Percentiles rank a stretch among this genome's conserved stretches.
Evolutionary conservation across 345 rosid species (phyloP).

Genomic region (Salix udensis): DNA sequence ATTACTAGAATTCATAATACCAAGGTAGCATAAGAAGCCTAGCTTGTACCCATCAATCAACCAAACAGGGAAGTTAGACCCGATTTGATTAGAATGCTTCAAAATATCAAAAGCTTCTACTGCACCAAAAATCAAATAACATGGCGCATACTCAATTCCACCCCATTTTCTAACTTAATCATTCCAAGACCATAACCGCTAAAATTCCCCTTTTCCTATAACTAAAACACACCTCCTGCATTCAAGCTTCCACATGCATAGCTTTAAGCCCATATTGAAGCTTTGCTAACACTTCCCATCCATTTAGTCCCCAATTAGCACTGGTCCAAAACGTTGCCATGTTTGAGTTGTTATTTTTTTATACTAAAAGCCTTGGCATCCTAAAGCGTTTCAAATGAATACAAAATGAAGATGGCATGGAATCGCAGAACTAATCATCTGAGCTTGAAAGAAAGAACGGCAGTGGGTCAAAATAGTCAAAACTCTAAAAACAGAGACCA

Average conservation of each 20-base stretch:
- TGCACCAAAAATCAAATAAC: background rate
- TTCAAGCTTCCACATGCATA: background rate
- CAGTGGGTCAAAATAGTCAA: no score
- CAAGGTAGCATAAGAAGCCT: background rate
- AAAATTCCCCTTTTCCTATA: background rate
- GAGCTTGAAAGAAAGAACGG: no score
- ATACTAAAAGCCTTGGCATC: no score
- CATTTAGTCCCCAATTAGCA: background rate
- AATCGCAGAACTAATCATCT: no score
- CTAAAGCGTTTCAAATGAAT: no score
- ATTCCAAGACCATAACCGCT: background rate
- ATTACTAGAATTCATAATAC: background rate
- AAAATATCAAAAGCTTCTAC: slow-evolving; percentile 10
- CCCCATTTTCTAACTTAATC: background rate
- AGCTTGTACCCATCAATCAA: background rate
- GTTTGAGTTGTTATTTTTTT: background rate
- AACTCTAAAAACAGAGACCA: no score
- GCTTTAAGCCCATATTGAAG: background rate
- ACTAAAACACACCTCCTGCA: background rate
- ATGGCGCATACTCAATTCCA: background rate
- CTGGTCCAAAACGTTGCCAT: background rate
- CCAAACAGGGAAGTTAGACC: background rate
- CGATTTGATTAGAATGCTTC: background rate
- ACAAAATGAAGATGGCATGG: no score
- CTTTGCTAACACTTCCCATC: background rate